Conservation (phyloP, 768 basidiomycete genomes). For the Kwoniella dejecticola region DNA sequence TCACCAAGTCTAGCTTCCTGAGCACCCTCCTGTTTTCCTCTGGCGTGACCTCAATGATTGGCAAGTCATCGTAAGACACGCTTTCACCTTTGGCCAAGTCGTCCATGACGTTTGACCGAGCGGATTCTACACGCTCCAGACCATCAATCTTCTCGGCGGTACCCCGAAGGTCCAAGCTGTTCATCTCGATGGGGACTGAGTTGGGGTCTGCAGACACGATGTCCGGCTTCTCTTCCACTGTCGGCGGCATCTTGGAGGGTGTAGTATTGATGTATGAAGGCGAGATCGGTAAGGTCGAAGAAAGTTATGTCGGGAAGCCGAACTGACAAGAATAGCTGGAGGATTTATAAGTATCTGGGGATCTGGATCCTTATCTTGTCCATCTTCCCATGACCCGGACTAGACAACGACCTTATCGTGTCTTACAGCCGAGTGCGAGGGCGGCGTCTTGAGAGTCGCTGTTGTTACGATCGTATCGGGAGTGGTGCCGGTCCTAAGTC, state of each 20-base stretch:
- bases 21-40: constrained; percentile 32
- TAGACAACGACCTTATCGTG: no score
- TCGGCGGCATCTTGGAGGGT: neutral
- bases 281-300: neutral
- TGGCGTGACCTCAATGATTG: constrained; percentile 20
- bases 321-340: neutral
- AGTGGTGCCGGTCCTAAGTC: no score
- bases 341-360: neutral
- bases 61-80: constrained; percentile 24
- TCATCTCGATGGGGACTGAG: neutral
- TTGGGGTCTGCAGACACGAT: neutral
- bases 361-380: no score
- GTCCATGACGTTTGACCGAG: constrained; percentile 23
- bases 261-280: neutral
- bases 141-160: constrained; percentile 10
- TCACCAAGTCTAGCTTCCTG: constrained; percentile 33
- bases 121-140: constrained; percentile 23
- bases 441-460: no score
- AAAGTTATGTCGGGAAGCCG: no score
- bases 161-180: neutral
- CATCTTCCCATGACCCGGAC: no score
- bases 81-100: constrained; percentile 25
- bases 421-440: no score
- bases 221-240: constrained; percentile 1
- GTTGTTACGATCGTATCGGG: no score